Base-by-base conservation (phyloP, 2,329 filamentous ascomycete genomes). In the Monosporascus sp. region DNA sequence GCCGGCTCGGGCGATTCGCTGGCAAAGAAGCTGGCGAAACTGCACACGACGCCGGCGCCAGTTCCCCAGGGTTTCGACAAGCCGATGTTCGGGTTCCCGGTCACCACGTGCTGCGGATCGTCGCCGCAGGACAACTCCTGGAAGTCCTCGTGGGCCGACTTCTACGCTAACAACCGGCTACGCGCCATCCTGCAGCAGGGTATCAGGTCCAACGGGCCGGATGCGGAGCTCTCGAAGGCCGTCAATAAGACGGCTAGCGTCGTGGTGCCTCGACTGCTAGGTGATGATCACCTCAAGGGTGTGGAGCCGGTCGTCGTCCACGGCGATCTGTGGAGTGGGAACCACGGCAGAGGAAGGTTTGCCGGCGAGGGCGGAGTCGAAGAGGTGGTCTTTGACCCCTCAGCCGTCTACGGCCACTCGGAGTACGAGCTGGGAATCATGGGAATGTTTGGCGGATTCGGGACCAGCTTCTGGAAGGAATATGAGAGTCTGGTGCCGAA, bases 361-460 rank as follows among this genome's bases (percentile, higher is more conserved):
- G 74, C 64, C 25, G 68, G 68, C 3, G 61, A 66, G 34, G 71
- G 77, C 0, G 77, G 74, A 1, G 71, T 77, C 0, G 88, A 92
- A 59, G 86, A 91, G 58, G 83, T 96, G 1, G 82, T 96, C 1
- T 97, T 85, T 65, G 93, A 97, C 65, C 84, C 91, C 0, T 87
- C 86, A 2, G 81, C 84, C 42, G 88, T 88, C 57, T 97, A 95
- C 65, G 90, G 86, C 1, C 92, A 97, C 67, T 87, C 80, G 2
- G 93, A 97, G 74, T 97, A 86, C 69, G 93, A 97, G 60, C 74
- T 96, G 50, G 93, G 93, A 1, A 96, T 96, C 60, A 97, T 97
- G 91, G 82, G 81, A 49, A 96, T 97, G 91, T 97, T 97, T 78
- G 92, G 92, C 0, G 93, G 93, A 0, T 96, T 95, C 69, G 84